Evolutionary conservation across 805 yeast genomes (phyloP).

Genomic region (Teunomyces stri): DNA sequence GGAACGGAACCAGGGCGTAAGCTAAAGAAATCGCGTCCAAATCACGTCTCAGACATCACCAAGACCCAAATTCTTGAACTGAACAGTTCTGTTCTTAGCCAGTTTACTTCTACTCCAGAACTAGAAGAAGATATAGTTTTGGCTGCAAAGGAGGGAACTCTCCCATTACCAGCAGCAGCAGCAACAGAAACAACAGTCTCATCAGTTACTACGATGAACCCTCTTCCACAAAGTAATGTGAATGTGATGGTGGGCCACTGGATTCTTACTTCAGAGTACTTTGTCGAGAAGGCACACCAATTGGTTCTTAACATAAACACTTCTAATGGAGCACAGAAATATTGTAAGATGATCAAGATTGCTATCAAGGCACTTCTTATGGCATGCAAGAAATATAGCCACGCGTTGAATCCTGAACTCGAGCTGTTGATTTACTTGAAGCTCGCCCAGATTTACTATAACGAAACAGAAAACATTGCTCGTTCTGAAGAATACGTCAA

Average conservation of each 20-base stretch:
- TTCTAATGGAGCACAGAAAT: conserved; percentile 17
- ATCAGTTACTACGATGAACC: not conserved
- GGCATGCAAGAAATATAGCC: conserved; percentile 24
- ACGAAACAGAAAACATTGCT: conserved; percentile 41
- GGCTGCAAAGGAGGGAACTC: not conserved
- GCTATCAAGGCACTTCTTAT: conserved; percentile 37
- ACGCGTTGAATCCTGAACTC: conserved; percentile 24
- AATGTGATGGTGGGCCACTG: not conserved
- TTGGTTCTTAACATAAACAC: conserved; percentile 15
- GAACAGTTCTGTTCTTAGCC: conserved; percentile 4
- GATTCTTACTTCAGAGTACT: conserved; percentile 17
- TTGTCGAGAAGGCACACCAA: conserved; percentile 22
- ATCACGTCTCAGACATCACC: not conserved
- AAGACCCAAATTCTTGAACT: not conserved
- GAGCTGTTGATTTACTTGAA: conserved; percentile 34
- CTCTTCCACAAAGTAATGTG: not conserved
- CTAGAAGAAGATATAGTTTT: not conserved
- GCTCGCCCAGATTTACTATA: conserved; percentile 35
- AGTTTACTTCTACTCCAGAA: not conserved
- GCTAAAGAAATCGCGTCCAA: not conserved
- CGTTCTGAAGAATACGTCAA: conserved; percentile 40
- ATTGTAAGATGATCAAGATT: conserved; percentile 30
- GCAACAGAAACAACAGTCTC: not conserved
- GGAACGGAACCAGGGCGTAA: not conserved
- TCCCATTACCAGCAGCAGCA: not conserved